Conservation (phyloP, 805 yeast species). For the Yamadazyma scolyti region DNA sequence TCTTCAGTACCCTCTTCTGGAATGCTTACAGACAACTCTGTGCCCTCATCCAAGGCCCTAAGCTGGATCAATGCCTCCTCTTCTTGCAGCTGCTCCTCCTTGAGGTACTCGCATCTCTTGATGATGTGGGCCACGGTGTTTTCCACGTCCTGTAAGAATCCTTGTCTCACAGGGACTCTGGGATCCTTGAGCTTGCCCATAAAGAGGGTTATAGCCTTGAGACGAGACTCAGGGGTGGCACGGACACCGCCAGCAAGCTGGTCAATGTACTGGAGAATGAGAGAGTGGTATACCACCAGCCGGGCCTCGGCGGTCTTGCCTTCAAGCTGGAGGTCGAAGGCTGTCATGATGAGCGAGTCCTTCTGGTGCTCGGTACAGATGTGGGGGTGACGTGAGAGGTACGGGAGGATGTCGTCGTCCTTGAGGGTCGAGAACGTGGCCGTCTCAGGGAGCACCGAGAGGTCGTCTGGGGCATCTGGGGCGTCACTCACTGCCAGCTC, state of each 20-base stretch:
- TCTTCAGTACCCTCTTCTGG: constrained; percentile 58
- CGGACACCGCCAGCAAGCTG: constrained; percentile 34
- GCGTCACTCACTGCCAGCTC: neutral
- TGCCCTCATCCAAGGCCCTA: constrained; percentile 80
- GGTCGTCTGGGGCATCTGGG: constrained; percentile 32
- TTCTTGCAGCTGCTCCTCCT: constrained; percentile 28
- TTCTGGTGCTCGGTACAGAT: constrained; percentile 82
- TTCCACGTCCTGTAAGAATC: constrained; percentile 70
- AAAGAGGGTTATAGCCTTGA: constrained; percentile 57
- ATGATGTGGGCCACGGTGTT: constrained; percentile 74
- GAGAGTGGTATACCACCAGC: constrained; percentile 74
- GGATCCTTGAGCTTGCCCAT: constrained; percentile 57
- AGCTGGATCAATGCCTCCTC: constrained; percentile 84
- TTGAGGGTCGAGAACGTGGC: constrained; percentile 59
- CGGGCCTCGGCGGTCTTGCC: constrained; percentile 53
- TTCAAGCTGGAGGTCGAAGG: constrained; percentile 77
- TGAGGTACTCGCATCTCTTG: constrained; percentile 66
- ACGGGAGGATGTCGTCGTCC: constrained; percentile 43
- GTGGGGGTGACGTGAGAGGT: constrained; percentile 54
- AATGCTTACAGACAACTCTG: constrained; percentile 65
- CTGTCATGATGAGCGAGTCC: constrained; percentile 89
- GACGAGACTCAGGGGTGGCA: constrained; percentile 24
- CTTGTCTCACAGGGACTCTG: constrained; percentile 58
- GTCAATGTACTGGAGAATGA: constrained; percentile 69
- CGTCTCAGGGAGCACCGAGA: constrained; percentile 61